Conservation (phyloP, 2,329 filamentous ascomycete genomes). For the Knufia petricola region DNA sequence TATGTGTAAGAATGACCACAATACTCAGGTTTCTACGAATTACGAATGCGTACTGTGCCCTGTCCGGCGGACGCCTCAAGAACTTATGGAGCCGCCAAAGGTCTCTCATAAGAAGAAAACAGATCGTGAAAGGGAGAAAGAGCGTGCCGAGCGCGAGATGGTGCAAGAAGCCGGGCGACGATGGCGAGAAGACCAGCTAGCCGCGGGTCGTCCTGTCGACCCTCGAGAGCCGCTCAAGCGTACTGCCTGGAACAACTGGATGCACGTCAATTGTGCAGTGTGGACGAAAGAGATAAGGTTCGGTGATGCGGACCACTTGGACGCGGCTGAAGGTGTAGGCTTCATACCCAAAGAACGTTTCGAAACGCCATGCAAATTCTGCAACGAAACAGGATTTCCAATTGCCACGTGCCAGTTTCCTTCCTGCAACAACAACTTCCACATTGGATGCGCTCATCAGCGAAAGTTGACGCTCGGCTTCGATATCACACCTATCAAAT, state of each 20-base stretch:
- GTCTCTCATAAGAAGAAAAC: constrained; percentile 77
- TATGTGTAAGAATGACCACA: constrained; percentile 90
- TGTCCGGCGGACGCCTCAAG: constrained; percentile 67
- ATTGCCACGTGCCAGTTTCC: constrained; percentile 68
- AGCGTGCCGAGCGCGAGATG: constrained; percentile 74
- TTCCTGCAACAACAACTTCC: constrained; percentile 49
- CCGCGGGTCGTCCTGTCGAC: constrained; percentile 69
- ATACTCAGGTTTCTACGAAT: constrained; percentile 80
- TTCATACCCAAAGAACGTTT: constrained; percentile 65
- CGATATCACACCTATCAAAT: constrained; percentile 81
- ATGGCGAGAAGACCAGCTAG: constrained; percentile 73
- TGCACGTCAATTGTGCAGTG: constrained; percentile 85
- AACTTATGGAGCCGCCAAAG: constrained; percentile 76
- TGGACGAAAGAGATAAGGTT: constrained; percentile 93
- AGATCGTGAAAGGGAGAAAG: constrained; percentile 82
- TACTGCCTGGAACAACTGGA: constrained; percentile 96
- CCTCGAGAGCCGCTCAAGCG: constrained; percentile 87
- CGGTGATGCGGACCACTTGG: constrained; percentile 69
- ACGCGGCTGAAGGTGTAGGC: constrained; percentile 81
- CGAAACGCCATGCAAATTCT: constrained; percentile 72
- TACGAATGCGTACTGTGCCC: constrained; percentile 93
- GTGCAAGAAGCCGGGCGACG: constrained; percentile 69
- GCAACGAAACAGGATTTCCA: constrained; percentile 60
- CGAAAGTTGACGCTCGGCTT: constrained; percentile 78
- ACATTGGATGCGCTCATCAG: constrained; percentile 84